Evolutionary conservation across 2,329 filamentous ascomycete species (phyloP).

Genomic region (Cercospora zeina): DNA sequence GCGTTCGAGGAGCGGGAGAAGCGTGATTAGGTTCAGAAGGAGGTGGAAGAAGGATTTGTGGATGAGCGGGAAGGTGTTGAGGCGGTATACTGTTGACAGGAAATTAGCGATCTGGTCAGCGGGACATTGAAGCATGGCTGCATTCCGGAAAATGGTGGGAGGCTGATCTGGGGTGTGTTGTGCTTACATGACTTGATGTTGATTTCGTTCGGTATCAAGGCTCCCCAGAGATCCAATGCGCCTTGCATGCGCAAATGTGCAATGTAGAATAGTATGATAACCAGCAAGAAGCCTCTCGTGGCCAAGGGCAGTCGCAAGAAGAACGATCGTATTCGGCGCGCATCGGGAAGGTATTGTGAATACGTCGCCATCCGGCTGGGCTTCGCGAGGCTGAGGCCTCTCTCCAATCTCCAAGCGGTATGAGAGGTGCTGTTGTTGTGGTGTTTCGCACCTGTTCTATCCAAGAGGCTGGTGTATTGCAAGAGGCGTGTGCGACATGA

Average conservation of each 20-base stretch:
- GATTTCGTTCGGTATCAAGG: slow-evolving; percentile 75
- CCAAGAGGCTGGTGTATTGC: neutral
- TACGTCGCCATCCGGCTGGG: slow-evolving; percentile 5
- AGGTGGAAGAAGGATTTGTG: slow-evolving; percentile 80
- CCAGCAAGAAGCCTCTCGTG: slow-evolving; percentile 68
- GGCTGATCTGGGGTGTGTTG: neutral
- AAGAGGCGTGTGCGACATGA: neutral
- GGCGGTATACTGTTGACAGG: slow-evolving; percentile 71
- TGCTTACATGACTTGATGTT: slow-evolving; percentile 66
- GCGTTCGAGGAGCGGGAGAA: slow-evolving; percentile 85
- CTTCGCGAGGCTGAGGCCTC: neutral
- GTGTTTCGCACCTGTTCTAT: neutral
- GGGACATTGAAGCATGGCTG: neutral
- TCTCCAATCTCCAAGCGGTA: neutral
- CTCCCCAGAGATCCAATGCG: slow-evolving; percentile 70
- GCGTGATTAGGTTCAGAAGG: slow-evolving; percentile 73
- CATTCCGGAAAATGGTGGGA: neutral
- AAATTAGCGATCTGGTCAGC: neutral
- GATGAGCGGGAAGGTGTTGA: slow-evolving; percentile 89
- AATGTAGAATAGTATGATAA: slow-evolving; percentile 70
- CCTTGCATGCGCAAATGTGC: slow-evolving; percentile 68
- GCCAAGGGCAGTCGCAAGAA: slow-evolving; percentile 82
- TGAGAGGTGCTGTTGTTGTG: neutral
- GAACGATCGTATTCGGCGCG: slow-evolving; percentile 74
- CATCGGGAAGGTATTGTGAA: slow-evolving; percentile 57